A percentile compares a stretch with the other conserved stretches of the same genome.
Evolutionary conservation across 345 rosid genomes (phyloP).

Genomic region (Gossypium sturtianum): DNA sequence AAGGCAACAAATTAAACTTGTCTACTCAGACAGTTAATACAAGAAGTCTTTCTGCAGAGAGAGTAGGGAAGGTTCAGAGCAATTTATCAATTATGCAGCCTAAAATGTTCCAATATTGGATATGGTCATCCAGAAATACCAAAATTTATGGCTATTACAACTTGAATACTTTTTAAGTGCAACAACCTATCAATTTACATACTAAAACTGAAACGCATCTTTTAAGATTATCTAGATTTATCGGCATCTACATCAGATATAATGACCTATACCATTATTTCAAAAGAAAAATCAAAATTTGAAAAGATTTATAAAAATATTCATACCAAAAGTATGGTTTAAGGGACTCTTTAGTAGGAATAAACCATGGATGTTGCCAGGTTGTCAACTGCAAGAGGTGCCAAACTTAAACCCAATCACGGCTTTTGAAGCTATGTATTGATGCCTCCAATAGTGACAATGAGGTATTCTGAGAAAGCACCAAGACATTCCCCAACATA

Average conservation of each 20-base stretch:
- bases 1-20: background rate
- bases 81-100: background rate
- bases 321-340: slow-evolving; percentile 5
- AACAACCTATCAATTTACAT: background rate
- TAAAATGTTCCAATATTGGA: background rate
- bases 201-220: background rate
- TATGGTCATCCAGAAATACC: background rate
- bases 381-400: slow-evolving; percentile 15
- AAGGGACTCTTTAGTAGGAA: background rate
- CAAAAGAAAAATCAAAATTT: background rate
- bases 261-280: background rate
- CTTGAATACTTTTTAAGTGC: background rate
- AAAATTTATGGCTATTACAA: background rate
- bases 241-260: background rate
- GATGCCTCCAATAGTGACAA: slow-evolving; percentile 7
- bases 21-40: background rate
- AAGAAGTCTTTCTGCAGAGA: background rate
- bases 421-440: slow-evolving; percentile 8
- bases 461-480: slow-evolving; percentile 7
- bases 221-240: background rate
- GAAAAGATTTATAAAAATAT: background rate
- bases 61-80: background rate
- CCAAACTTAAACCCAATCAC: slow-evolving; percentile 1
- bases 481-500: slow-evolving; percentile 6
- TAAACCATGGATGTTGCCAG: background rate